Percentiles rank a stretch among this genome's conserved stretches.
phyloP scores from a whole-genome alignment of 208 protist species.

The Porcisia hertigi region DNA sequence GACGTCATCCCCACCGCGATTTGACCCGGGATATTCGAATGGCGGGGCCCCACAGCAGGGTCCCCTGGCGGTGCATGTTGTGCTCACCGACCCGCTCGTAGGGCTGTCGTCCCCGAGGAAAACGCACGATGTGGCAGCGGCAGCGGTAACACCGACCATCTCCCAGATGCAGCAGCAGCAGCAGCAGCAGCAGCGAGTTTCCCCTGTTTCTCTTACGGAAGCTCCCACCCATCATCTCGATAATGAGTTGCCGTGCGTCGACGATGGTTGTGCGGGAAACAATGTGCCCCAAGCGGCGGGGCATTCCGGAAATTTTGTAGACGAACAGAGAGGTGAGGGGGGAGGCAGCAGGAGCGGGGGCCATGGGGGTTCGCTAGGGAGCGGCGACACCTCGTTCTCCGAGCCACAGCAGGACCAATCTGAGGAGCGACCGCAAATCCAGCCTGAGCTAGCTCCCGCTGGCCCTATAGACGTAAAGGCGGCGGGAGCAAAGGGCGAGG shows the following conservation, averaged over 20 bases:
- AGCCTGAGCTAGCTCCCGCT: neutral
- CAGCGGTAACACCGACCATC: neutral
- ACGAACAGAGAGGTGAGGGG: neutral
- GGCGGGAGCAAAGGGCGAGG: neutral
- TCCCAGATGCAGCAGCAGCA: neutral
- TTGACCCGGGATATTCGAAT: neutral
- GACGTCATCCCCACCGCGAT: neutral
- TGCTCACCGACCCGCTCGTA: conserved; percentile 26
- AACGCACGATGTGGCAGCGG: neutral
- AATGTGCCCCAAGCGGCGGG: neutral
- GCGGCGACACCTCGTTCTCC: neutral
- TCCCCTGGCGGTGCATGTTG: neutral
- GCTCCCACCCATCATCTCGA: neutral
- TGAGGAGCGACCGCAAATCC: neutral
- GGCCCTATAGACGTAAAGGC: neutral
- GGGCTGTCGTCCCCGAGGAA: neutral
- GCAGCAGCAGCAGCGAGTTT: neutral
- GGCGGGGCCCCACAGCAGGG: neutral
- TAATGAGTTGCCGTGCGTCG: neutral
- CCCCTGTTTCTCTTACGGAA: neutral
- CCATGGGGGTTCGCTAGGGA: neutral
- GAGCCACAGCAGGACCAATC: neutral
- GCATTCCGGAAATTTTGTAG: neutral
- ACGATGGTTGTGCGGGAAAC: neutral
- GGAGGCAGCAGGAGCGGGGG: neutral